Conservation (phyloP, 2,329 filamentous ascomycete species). For the Tolypocladium inflatum region DNA sequence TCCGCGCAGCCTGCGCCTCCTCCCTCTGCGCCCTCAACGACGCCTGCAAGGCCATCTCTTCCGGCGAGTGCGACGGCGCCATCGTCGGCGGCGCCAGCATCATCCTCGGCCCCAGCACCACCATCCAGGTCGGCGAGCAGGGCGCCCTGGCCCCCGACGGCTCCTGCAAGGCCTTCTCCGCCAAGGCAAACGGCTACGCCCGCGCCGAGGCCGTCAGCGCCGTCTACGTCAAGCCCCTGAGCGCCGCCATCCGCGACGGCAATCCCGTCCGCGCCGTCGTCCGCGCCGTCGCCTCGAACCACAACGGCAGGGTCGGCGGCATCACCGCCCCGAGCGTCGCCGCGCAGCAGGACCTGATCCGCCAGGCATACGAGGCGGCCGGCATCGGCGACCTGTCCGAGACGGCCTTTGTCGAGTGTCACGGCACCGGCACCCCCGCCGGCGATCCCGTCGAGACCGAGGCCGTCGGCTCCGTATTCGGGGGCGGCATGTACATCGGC, state of each 20-base stretch:
- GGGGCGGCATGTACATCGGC: slow-evolving; percentile 7
- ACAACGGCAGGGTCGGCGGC: background rate
- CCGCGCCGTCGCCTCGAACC: background rate
- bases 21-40: background rate
- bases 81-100: background rate
- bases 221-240: background rate
- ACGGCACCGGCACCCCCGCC: slow-evolving; percentile 25
- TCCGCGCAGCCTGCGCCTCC: background rate
- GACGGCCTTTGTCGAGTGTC: slow-evolving; percentile 5
- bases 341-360: too few species aligned
- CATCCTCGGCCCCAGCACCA: background rate
- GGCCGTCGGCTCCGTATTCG: too few species aligned
- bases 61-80: background rate
- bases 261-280: slow-evolving; percentile 13
- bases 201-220: background rate
- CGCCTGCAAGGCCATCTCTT: background rate
- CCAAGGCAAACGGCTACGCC: background rate
- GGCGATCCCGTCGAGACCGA: slow-evolving; percentile 27
- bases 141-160: background rate
- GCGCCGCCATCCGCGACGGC: slow-evolving; percentile 14
- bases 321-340: too few species aligned
- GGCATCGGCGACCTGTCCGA: slow-evolving; percentile 5
- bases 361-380: background rate
- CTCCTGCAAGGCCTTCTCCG: background rate
- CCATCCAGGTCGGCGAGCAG: background rate